Base-by-base conservation (phyloP, 2,329 filamentous ascomycete species). In the Pezicula neosporulosa region DNA sequence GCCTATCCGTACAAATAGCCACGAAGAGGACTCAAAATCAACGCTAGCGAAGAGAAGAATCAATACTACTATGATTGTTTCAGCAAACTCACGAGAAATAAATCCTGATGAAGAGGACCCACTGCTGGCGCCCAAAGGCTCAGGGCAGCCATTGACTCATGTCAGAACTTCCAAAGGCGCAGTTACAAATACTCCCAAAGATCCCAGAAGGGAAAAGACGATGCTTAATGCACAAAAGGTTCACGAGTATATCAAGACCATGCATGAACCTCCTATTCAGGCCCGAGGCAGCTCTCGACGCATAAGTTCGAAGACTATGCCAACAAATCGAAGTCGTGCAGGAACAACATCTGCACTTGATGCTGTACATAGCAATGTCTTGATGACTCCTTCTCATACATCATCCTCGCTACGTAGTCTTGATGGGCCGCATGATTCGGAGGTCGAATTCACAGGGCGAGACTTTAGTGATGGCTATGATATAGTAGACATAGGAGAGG, bases 201-300 rank as follows among this genome's bases (percentile, higher is more conserved):
- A 33, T 13, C 30, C 10, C 3, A 33, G 1, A 33, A 10, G 30
- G 9, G 30, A 33, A n/a, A 27, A 16, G 9, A n/a, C 19, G 9
- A 21, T 49, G 7, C 37, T 30, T 10, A 55, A 36, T 19, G 49
- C 39, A 28, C 36, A 18, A 16, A 38, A 52, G 10, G 50, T 52
- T n/a, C 28, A 24, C 19, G 42, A 54, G 27, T 54, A 36, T 44
- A 46, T 51, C 24, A 47, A 39, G 28, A 41, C 39, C 6, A 51
- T 54, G 39, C 42, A 56, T 47, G 39, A 46, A n/a, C 55, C 53
- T 9, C 53, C 52, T 15, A 53, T 57, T 27, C 53, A 57, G 27
- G 47, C 52, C 35, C 53, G 53, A 15, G 10, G 9, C 2, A 44
- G 42, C 27, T 44, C 42, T 15, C 24, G 27, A 16, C 10, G 27